Conservation (phyloP, 2,329 filamentous ascomycete species). For the Fusarium papillatum region DNA sequence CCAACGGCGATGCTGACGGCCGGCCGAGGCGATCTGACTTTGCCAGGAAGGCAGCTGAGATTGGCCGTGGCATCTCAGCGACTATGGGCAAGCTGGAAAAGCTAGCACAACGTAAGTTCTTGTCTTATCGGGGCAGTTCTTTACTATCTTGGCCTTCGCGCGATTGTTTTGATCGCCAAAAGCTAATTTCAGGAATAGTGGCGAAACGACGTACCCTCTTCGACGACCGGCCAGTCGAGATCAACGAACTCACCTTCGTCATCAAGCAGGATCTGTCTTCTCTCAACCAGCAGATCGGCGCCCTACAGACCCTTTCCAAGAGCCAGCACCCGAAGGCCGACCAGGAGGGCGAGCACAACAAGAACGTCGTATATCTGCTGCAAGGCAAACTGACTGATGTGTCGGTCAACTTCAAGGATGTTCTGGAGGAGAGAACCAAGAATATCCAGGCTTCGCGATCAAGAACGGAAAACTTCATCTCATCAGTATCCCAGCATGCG, state of each 20-base stretch:
- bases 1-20: constrained; percentile 61
- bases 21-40: constrained; percentile 86
- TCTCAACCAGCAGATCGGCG: constrained; percentile 87
- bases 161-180: background rate
- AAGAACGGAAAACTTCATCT: constrained; percentile 96
- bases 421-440: constrained; percentile 95
- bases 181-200: constrained; percentile 62
- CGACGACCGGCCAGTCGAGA: constrained; percentile 96
- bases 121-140: background rate
- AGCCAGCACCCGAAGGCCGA: constrained; percentile 80
- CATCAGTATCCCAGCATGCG: constrained; percentile 84
- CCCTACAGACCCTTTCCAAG: constrained; percentile 82
- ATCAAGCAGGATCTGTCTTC: constrained; percentile 96
- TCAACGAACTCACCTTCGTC: constrained; percentile 96
- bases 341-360: constrained; percentile 97
- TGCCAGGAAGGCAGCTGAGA: constrained; percentile 90
- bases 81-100: constrained; percentile 98
- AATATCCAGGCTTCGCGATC: constrained; percentile 96
- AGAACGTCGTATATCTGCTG: constrained; percentile 93
- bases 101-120: constrained; percentile 80
- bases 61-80: constrained; percentile 89
- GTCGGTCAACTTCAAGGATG: constrained; percentile 96
- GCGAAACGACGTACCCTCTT: constrained; percentile 98
- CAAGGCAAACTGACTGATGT: constrained; percentile 95
- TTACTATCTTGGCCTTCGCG: background rate